Evolutionary conservation across 2,329 filamentous ascomycete genomes (phyloP).

Genomic region (Fusarium torreyae): DNA sequence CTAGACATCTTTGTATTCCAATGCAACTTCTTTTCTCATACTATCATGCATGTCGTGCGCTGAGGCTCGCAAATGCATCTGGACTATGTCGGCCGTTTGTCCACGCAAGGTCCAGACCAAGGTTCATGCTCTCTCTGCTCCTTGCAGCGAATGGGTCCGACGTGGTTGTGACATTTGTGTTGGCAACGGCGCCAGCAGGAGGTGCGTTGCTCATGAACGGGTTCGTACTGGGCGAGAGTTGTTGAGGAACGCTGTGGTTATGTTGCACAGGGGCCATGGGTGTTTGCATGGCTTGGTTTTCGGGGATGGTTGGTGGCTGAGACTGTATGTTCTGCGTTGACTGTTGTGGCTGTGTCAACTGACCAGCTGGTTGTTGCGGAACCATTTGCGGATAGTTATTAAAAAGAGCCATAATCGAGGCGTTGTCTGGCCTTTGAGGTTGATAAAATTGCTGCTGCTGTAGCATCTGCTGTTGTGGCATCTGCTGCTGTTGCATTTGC

Average conservation of each 20-base stretch:
- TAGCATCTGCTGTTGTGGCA: slow-evolving; percentile 45
- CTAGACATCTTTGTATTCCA: slow-evolving; percentile 37
- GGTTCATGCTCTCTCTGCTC: slow-evolving; percentile 80
- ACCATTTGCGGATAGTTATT: slow-evolving; percentile 72
- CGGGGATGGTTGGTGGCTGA: slow-evolving; percentile 50
- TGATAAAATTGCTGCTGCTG: slow-evolving; percentile 57
- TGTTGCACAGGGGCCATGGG: slow-evolving; percentile 46
- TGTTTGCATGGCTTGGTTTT: slow-evolving; percentile 48
- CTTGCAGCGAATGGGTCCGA: slow-evolving; percentile 62
- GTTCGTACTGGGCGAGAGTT: slow-evolving; percentile 66
- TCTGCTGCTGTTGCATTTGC: slow-evolving; percentile 46
- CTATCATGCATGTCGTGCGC: slow-evolving; percentile 69
- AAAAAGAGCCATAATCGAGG: slow-evolving; percentile 83
- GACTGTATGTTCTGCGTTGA: slow-evolving; percentile 33
- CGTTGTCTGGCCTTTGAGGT: slow-evolving; percentile 74
- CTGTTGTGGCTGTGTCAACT: slow-evolving; percentile 46
- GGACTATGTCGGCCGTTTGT: slow-evolving; percentile 82
- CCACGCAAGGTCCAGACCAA: slow-evolving; percentile 76
- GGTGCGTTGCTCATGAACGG: slow-evolving; percentile 65
- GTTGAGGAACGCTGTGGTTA: slow-evolving; percentile 53
- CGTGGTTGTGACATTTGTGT: slow-evolving; percentile 41
- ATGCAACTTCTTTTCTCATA: slow-evolving; percentile 37
- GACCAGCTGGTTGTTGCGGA: slow-evolving; percentile 57
- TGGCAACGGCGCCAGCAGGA: slow-evolving; percentile 43
- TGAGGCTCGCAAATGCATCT: slow-evolving; percentile 84